Conservation (phyloP, 441 rosid species). For the Isatis lusitanica region DNA sequence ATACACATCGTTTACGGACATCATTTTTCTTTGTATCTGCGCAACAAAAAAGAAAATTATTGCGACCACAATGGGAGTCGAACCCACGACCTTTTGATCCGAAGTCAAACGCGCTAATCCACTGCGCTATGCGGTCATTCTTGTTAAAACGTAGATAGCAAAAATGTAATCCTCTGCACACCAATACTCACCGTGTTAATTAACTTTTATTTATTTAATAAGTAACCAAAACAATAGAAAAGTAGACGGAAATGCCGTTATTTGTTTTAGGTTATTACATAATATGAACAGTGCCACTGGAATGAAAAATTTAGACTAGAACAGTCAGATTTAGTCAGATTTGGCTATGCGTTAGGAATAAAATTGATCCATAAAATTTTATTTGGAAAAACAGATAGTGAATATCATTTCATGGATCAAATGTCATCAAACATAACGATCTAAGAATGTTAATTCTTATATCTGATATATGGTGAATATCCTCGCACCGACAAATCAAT, state of each 20-base stretch:
- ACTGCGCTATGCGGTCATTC: conserved; percentile 96
- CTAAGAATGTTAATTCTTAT: background rate
- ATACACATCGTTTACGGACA: background rate
- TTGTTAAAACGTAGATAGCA: background rate
- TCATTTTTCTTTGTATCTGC: background rate
- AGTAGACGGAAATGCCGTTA: background rate
- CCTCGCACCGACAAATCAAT: background rate
- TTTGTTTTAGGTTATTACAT: background rate
- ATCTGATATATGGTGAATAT: background rate
- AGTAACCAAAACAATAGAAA: background rate
- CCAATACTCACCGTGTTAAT: no score
- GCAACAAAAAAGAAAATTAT: background rate
- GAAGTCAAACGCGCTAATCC: conserved; percentile 99
- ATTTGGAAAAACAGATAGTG: background rate
- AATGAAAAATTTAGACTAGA: background rate
- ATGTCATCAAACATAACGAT: background rate
- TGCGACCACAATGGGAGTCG: conserved; percentile 97
- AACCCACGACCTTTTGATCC: conserved; percentile 99
- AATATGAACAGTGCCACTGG: background rate
- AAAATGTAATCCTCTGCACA: no score
- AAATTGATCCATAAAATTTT: background rate
- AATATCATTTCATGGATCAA: background rate
- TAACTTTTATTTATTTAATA: no score
- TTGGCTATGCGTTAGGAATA: background rate
- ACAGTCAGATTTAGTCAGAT: background rate